These are phyloP conservation scores for Fistulinella prunicolor DNA, from an alignment of 768 basidiomycete species.

Conservation along the genomic window DNA sequence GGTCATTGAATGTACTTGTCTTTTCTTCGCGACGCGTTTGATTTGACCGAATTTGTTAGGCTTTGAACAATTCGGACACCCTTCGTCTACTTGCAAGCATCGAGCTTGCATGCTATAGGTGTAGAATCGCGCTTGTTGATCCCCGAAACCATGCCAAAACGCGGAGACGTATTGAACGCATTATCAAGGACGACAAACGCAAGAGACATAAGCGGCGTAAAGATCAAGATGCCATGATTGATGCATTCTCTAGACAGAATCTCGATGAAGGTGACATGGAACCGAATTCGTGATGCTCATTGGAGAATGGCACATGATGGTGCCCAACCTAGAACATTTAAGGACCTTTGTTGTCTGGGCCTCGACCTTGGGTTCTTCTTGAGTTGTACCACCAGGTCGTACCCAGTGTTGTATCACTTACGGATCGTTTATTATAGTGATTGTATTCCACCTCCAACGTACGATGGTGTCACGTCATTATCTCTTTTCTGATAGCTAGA, in stretches of 20 bases:
- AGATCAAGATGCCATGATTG: slow-evolving; percentile 80
- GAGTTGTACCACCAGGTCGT: slow-evolving; percentile 8
- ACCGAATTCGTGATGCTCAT: slow-evolving; percentile 23
- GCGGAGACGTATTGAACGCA: slow-evolving; percentile 69
- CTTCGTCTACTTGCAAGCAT: slow-evolving; percentile 79
- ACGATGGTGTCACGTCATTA: slow-evolving; percentile 7
- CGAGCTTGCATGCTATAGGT: slow-evolving; percentile 79
- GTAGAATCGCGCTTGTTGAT: slow-evolving; percentile 64
- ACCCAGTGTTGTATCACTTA: slow-evolving; percentile 25
- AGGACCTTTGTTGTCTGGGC: slow-evolving; percentile 12
- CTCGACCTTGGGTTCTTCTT: slow-evolving; percentile 4
- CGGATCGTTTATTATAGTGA: slow-evolving; percentile 18
- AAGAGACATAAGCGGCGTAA: slow-evolving; percentile 78
- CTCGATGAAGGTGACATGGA: slow-evolving; percentile 31
- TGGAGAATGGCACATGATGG: slow-evolving; percentile 6
- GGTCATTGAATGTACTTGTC: slow-evolving; percentile 70
- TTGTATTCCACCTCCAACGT: slow-evolving; percentile 9
- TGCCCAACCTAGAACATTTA: slow-evolving; percentile 9
- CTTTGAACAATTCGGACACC: slow-evolving; percentile 79
- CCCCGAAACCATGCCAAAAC: slow-evolving; percentile 62
- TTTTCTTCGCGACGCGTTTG: slow-evolving; percentile 4
- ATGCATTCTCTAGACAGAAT: slow-evolving; percentile 64
- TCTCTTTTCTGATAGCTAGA: slow-evolving; percentile 8
- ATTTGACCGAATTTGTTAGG: slow-evolving; percentile 41
- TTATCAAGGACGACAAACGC: slow-evolving; percentile 84